phyloP scores from a whole-genome alignment of 306 rosid genomes.

The Aeschynomene evenia region DNA sequence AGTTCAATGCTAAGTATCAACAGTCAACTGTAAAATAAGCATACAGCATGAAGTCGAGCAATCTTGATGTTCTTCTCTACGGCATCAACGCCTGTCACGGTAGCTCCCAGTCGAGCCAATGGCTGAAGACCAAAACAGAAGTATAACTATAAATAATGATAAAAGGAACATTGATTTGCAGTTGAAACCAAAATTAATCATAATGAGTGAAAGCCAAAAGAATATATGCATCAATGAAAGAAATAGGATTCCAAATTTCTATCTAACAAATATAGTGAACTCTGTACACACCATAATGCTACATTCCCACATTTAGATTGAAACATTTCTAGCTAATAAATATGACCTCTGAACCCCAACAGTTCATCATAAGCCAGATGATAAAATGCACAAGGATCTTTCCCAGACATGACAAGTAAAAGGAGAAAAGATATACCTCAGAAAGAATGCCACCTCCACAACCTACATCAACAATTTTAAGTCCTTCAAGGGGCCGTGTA shows the following conservation, averaged over 20 bases:
- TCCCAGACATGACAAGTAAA: conserved; percentile 4
- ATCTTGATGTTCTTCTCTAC: conserved; percentile 84
- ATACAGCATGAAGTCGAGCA: conserved; percentile 89
- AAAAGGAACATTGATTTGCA: conserved; percentile 15
- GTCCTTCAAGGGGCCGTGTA: conserved; percentile 77
- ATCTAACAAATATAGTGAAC: conserved; percentile 19
- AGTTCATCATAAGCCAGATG: background rate
- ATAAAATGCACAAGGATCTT: background rate
- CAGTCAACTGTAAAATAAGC: conserved; percentile 28
- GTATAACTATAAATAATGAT: conserved; percentile 13
- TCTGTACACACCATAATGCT: background rate
- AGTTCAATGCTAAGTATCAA: background rate
- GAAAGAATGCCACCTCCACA: conserved; percentile 98
- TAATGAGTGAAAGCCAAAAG: background rate
- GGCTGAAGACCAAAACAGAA: conserved; percentile 58
- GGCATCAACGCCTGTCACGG: conserved; percentile 83
- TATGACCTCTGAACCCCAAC: background rate
- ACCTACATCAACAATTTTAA: conserved; percentile 84
- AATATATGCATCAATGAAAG: conserved; percentile 5
- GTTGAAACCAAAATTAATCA: conserved; percentile 16
- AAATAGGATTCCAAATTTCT: conserved; percentile 14
- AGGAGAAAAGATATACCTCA: conserved; percentile 51
- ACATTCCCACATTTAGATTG: conserved; percentile 8
- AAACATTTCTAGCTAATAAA: background rate
- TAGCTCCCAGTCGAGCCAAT: conserved; percentile 89